phyloP scores from a whole-genome alignment of 2,329 filamentous ascomycete genomes.

The Lizonia empirigonia region DNA sequence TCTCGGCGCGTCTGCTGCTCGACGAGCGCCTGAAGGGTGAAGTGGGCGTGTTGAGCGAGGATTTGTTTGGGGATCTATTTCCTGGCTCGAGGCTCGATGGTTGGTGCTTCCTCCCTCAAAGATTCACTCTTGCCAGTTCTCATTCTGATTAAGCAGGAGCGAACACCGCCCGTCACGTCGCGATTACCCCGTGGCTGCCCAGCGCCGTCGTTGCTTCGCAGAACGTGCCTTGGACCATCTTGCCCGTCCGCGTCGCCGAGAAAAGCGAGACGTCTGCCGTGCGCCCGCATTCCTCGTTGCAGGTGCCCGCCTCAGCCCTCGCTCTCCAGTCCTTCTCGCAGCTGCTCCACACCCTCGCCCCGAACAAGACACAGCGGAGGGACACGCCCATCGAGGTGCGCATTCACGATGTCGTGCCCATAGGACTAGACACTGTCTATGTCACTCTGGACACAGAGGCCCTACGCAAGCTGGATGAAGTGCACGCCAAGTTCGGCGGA shows the following conservation, averaged over 20 bases:
- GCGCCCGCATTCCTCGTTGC: slow-evolving; percentile 73
- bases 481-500: slow-evolving; percentile 80
- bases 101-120: slow-evolving; percentile 14
- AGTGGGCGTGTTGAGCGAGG: slow-evolving; percentile 82
- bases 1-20: slow-evolving; percentile 80
- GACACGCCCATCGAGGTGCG: slow-evolving; percentile 83
- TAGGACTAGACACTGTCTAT: slow-evolving; percentile 83
- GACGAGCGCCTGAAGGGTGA: slow-evolving; percentile 87
- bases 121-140: no score
- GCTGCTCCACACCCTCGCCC: slow-evolving; percentile 72
- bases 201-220: slow-evolving; percentile 56
- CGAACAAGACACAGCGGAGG: slow-evolving; percentile 74
- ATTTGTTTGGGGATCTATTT: slow-evolving; percentile 83
- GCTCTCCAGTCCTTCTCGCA: slow-evolving; percentile 81
- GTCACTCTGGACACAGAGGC: slow-evolving; percentile 84
- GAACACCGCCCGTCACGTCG: slow-evolving; percentile 61
- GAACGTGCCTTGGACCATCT: slow-evolving; percentile 79
- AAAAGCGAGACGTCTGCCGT: slow-evolving; percentile 43
- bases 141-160: slow-evolving; percentile 5
- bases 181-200: slow-evolving; percentile 75
- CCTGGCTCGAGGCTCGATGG: slow-evolving; percentile 50
- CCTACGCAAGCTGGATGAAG: slow-evolving; percentile 77
- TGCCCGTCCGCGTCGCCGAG: slow-evolving; percentile 67
- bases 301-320: slow-evolving; percentile 74
- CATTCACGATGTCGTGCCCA: slow-evolving; percentile 77